Base-by-base conservation (phyloP, 768 basidiomycete species). In the Pulveroboletus sp. region DNA sequence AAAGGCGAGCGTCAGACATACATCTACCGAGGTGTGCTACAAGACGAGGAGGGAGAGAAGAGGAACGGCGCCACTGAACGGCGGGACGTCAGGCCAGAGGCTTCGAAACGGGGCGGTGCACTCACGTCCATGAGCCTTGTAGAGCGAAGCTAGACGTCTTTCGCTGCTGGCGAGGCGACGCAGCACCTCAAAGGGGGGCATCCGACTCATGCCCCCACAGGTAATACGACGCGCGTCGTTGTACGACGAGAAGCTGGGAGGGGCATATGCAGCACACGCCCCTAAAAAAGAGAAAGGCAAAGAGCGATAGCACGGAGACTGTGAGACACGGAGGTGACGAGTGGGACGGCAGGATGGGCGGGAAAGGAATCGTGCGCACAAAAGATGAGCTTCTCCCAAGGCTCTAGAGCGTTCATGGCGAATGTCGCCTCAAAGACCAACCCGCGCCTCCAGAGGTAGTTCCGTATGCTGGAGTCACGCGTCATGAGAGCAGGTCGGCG, bases 351-450 rank as follows among this genome's bases (percentile, higher is more conserved):
- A 15, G 1, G 15, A 47, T 31, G 26, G 33, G 39, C 15, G 43
- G 36, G 35, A 53, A 41, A 39, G 14, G 26, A 31, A 44, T 3
- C 7, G 21, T 21, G 73, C 83, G 62, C 61, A 84, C 84, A 60
- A 49, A 81, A 72, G 33, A 84, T 62, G 40, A 77, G 58, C 58
- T 82, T 81, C 73, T 86, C 86, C 85, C 84, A 85, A 50, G 79
- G 75, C 61, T 87, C 83, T 50, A 85, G 66, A 58, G 84, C 74
- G 27, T 75, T 73, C 36, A 84, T 68, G 6, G 73, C 84, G 52
- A 81, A 79, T 0, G 82, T 83, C 3, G 75, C 69, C 62, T 84
- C 82, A 31, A 86, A 64, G 70, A 77, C 72, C 45, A 84, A 63
- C 53, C 79, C 71, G 63, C 73, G 69, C 13, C 72, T 74, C 81